A percentile compares a stretch with the other conserved stretches of the same genome.
Evolutionary conservation across 768 basidiomycete species (phyloP).

Genomic region (Trametes cinnabarina): DNA sequence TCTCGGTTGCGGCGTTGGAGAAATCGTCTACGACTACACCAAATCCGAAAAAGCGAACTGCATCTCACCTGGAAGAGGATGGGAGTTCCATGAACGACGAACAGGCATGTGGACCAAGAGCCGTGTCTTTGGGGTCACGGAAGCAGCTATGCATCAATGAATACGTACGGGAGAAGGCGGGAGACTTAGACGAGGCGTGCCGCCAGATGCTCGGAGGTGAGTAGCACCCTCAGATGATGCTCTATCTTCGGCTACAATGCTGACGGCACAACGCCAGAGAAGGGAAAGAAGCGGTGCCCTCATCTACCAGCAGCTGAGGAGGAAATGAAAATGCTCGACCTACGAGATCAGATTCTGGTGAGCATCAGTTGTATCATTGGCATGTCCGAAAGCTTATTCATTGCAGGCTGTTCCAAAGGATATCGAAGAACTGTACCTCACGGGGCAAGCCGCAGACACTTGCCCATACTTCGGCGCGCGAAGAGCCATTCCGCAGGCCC

Average conservation of each 20-base stretch:
- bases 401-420: constrained; percentile 83
- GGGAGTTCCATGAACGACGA: not conserved
- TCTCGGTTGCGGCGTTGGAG: constrained; percentile 22
- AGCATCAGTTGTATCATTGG: constrained; percentile 4
- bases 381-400: not conserved
- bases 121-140: constrained; percentile 86
- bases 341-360: constrained; percentile 87
- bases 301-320: constrained; percentile 72
- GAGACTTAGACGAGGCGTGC: constrained; percentile 86
- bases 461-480: constrained; percentile 96
- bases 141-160: constrained; percentile 94
- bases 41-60: not conserved
- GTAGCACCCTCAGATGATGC: not conserved
- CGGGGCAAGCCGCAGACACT: constrained; percentile 64
- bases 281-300: constrained; percentile 68
- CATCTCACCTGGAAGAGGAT: not conserved
- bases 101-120: constrained; percentile 39
- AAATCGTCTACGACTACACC: not conserved
- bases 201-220: constrained; percentile 54
- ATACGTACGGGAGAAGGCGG: constrained; percentile 54
- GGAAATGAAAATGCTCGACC: constrained; percentile 69
- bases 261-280: constrained; percentile 37
- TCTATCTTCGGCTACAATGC: not conserved
- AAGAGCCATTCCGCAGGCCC: constrained; percentile 83
- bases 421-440: constrained; percentile 84